Evolutionary conservation across 495 filamentous ascomycete genomes (phyloP), one percentile per base, ranked within the genome.

Genomic region (Aspergillus sclerotioniger): DNA sequence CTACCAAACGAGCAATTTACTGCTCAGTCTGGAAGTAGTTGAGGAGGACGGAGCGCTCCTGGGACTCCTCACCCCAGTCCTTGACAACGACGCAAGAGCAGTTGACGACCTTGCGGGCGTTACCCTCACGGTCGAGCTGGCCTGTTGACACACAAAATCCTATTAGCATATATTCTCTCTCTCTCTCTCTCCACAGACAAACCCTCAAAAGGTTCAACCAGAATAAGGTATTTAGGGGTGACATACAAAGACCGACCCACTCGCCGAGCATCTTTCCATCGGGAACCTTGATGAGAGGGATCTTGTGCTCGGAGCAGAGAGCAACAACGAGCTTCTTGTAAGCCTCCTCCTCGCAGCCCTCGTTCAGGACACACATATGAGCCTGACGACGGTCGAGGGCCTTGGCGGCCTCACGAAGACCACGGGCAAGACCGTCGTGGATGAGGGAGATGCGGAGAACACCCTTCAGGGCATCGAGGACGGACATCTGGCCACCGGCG

Each of bases 251-350:
- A 77, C 94, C 94, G 75, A 96, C 92, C 94, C 95, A 98, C 84
- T 98, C 95, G 80, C 94, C 94, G 65, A 98, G 82, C 83, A 96
- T 89, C 87, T 98, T 98, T 74, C 94, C 94, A 80, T 98, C 94
- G 71, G 93, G 92, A 61, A 98, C 93, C 88, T 98, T 97, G 85
- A 98, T 98, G 61, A 98, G 82, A 58, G 94, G 94, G 70, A 98
- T 98, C 86, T 96, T 94, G 82, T 98, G 94, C 84, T 98, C 94
- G 52, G 85, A 88, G 86, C 94, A 98, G 53, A 98, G 85, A 63
- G 94, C 94, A 61, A 98, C 90, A 63, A 98, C 93, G 50, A 98
- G 85, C 87, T 98, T 98, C 90, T 98, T 98, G 84, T 98, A 98
- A 62, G 94, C 93, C 84, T 98, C 94, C 85, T 98, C 95, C 81